Evolutionary conservation across 148 eudicot genomes (phyloP), one percentile per base, ranked within the genome.

Genomic region (Heliosperma pusillum): DNA sequence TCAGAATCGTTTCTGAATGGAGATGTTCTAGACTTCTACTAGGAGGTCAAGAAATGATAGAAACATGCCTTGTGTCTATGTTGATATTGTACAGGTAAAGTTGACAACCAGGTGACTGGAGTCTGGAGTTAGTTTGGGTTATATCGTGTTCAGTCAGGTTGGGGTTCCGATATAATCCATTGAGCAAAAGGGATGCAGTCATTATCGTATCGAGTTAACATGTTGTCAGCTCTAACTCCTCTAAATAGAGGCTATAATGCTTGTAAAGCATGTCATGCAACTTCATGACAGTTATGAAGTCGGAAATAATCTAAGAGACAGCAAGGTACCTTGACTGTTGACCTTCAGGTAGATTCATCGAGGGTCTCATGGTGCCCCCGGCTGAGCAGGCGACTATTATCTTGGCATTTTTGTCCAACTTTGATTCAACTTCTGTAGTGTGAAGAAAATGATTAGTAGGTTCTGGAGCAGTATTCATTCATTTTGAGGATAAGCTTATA

Each of bases 281-380:
- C 42, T 33, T 65, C 40, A 65, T 72, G 57, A 19, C 57, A 11
- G 56, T 15, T 47, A 29, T 17, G 16, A 24, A 26, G 20, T 20
- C 4, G 5, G 22, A 26, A 57, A 73, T 22, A 53, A 1, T 30
- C 53, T 69, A 20, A 50, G 22, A 76, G 42, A 42, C 36, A 53
- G 45, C 29, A 15, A 24, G 24, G 61, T 79, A 96, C 99, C 99
- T 96, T 72, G 99, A 96, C 57, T 96, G 99, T 76, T 92, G 91
- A 66, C 99, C 99, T 81, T 96, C 97, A 5, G 97, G 99, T 71
- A 96, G 97, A 88, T 85, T 96, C 78, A 83, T 90, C 58, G 99
- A 21, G 79, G 99, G 99, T 87, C 77, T 92, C 90, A 85, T 89
- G 75, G 97, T 96, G 4, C 99, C 99, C 21, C 99, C 99, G 55